phyloP scores from a whole-genome alignment of 208 protist genomes.

The Phytomonas francai region DNA sequence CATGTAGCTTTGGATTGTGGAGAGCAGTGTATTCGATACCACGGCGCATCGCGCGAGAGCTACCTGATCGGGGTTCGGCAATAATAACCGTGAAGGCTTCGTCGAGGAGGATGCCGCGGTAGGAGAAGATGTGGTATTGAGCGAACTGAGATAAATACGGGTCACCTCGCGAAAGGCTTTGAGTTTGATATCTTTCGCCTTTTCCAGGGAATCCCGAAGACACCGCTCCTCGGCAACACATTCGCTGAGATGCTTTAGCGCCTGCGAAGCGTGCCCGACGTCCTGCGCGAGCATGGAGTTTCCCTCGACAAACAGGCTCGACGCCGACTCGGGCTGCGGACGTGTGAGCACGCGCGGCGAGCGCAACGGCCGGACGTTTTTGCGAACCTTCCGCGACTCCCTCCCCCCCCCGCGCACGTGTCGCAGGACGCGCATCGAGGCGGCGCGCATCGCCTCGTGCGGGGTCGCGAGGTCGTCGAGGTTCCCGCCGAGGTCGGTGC shows the following conservation, averaged over 20 bases:
- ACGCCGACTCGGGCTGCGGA: not conserved
- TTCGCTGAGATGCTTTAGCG: constrained; percentile 43
- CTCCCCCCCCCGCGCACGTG: constrained; percentile 3
- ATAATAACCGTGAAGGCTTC: too few relatives aligned
- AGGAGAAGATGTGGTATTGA: constrained; percentile 18
- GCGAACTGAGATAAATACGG: constrained; percentile 40
- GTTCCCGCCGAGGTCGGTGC: too few relatives aligned
- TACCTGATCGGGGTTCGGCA: constrained; percentile 20
- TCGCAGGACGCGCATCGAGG: constrained; percentile 5
- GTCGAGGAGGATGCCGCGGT: too few relatives aligned
- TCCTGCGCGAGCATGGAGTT: constrained; percentile 53
- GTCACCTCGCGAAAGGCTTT: constrained; percentile 60
- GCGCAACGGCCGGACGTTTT: not conserved
- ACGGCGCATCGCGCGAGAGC: constrained; percentile 66
- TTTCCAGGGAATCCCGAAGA: constrained; percentile 52
- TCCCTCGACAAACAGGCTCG: constrained; percentile 61
- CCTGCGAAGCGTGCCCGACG: constrained; percentile 26
- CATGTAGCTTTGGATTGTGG: constrained; percentile 66
- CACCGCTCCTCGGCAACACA: constrained; percentile 50
- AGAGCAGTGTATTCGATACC: constrained; percentile 54
- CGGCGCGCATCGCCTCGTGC: too few relatives aligned
- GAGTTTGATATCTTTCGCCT: constrained; percentile 38
- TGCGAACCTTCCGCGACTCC: constrained; percentile 13
- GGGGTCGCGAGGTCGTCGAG: too few relatives aligned
- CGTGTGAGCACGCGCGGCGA: not conserved